These are phyloP conservation scores for Lasiodiplodia theobromae DNA, from an alignment of 2,329 filamentous ascomycete species.

Conservation along the genomic window DNA sequence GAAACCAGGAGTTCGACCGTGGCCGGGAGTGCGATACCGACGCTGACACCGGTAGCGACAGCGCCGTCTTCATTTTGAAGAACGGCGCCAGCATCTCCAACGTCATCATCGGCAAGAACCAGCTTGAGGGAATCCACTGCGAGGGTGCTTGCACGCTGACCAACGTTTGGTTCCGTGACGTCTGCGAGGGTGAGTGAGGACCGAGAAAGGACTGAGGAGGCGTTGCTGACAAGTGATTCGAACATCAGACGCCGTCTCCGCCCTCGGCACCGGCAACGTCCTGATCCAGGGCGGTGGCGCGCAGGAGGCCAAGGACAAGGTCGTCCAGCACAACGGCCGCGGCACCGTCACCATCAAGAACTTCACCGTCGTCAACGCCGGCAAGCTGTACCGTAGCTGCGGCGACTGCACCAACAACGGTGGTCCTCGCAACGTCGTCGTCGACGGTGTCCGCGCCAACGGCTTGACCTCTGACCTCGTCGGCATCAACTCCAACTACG, in stretches of 20 bases:
- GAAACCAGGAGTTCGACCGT: slow-evolving; percentile 50
- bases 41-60: slow-evolving; percentile 48
- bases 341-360: slow-evolving; percentile 42
- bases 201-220: neutral
- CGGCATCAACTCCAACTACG: slow-evolving; percentile 58
- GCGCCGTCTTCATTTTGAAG: slow-evolving; percentile 56
- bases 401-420: slow-evolving; percentile 42
- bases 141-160: slow-evolving; percentile 56
- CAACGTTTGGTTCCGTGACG: slow-evolving; percentile 41
- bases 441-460: slow-evolving; percentile 43
- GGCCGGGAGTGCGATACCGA: slow-evolving; percentile 47
- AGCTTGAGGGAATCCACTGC: slow-evolving; percentile 60
- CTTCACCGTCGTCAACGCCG: slow-evolving; percentile 39
- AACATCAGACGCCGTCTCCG: slow-evolving; percentile 47
- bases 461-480: slow-evolving; percentile 33
- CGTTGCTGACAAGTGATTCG: neutral
- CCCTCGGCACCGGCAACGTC: slow-evolving; percentile 37
- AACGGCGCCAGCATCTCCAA: slow-evolving; percentile 56
- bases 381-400: slow-evolving; percentile 43
- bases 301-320: slow-evolving; percentile 39
- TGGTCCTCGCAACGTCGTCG: slow-evolving; percentile 47
- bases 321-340: slow-evolving; percentile 43
- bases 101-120: slow-evolving; percentile 55
- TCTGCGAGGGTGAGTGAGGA: slow-evolving; percentile 42
- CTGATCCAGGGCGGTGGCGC: slow-evolving; percentile 38